Evolutionary conservation across 1,139 yeast species (phyloP).

Genomic region (Tardiomyces digboiensis): DNA sequence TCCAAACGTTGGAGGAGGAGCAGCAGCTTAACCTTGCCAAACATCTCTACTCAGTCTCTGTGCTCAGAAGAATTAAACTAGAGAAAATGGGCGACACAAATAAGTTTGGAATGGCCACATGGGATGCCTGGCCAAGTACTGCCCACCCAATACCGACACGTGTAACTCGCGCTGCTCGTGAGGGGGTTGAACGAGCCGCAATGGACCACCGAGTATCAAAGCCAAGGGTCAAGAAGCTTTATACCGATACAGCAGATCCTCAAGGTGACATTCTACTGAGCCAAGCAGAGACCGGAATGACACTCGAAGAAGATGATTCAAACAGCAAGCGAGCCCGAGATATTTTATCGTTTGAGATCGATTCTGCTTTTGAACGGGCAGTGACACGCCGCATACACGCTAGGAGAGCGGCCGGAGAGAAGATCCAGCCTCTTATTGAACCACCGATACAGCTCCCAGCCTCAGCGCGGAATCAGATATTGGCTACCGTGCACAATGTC

Average conservation of each 20-base stretch:
- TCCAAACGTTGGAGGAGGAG: slow-evolving; percentile 15
- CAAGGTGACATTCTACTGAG: not conserved
- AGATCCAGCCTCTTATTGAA: not conserved
- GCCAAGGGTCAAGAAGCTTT: not conserved
- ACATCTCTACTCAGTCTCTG: slow-evolving; percentile 20
- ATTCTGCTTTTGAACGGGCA: slow-evolving; percentile 14
- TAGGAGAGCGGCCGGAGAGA: not conserved
- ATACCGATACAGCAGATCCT: not conserved
- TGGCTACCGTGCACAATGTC: not conserved
- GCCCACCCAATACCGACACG: not conserved
- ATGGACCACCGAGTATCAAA: not conserved
- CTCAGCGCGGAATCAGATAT: not conserved
- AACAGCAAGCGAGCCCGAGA: slow-evolving; percentile 5
- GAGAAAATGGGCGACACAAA: not conserved
- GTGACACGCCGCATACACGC: slow-evolving; percentile 11
- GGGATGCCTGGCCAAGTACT: not conserved
- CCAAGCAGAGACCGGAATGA: no score
- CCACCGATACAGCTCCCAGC: not conserved
- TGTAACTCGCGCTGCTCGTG: not conserved
- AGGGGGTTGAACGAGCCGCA: not conserved
- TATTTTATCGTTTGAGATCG: slow-evolving; percentile 12
- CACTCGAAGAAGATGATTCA: not conserved
- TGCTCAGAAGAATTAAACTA: slow-evolving; percentile 5
- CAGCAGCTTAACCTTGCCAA: slow-evolving; percentile 18
- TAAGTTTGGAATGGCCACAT: not conserved